phyloP scores from a whole-genome alignment of 441 rosid species.

The Gossypium gossypioides region DNA sequence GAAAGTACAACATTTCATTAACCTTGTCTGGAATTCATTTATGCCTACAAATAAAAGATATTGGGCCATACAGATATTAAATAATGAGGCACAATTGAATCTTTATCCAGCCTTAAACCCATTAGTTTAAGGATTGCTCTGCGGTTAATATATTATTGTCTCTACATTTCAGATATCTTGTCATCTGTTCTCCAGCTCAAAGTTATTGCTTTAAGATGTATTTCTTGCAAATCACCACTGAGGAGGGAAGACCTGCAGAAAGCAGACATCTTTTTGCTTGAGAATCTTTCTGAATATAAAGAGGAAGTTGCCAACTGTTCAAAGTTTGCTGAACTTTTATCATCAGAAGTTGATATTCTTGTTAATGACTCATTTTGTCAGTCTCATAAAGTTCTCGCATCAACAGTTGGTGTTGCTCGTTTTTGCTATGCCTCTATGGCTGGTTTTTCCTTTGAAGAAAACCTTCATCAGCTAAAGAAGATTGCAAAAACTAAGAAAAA shows the following conservation, averaged over 20 bases:
- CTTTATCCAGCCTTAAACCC: not conserved
- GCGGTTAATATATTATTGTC: slow-evolving; percentile 6
- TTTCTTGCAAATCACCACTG: slow-evolving; percentile 22
- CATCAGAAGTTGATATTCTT: slow-evolving; percentile 57
- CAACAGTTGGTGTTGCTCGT: slow-evolving; percentile 51
- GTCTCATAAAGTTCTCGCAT: slow-evolving; percentile 61
- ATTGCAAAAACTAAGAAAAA: slow-evolving; percentile 26
- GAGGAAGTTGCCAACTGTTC: slow-evolving; percentile 54
- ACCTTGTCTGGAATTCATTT: not conserved
- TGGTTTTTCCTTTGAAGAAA: slow-evolving; percentile 58
- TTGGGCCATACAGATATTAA: not conserved
- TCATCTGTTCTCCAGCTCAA: slow-evolving; percentile 36
- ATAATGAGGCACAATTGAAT: not conserved
- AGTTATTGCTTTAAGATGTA: slow-evolving; percentile 29
- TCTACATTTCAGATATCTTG: slow-evolving; percentile 38
- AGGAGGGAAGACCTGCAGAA: slow-evolving; percentile 27
- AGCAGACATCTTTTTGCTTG: slow-evolving; percentile 38
- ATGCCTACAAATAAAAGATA: not conserved
- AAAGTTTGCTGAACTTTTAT: slow-evolving; percentile 35
- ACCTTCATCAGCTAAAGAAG: slow-evolving; percentile 34
- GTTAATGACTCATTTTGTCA: slow-evolving; percentile 55
- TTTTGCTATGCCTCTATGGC: slow-evolving; percentile 46
- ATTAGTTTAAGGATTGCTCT: not conserved
- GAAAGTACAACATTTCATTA: slow-evolving; percentile 6
- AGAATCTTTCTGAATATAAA: slow-evolving; percentile 46